These are phyloP conservation scores for Podospora pseudoanserina DNA, from an alignment of 495 filamentous ascomycete genomes.

Conservation along the genomic window DNA sequence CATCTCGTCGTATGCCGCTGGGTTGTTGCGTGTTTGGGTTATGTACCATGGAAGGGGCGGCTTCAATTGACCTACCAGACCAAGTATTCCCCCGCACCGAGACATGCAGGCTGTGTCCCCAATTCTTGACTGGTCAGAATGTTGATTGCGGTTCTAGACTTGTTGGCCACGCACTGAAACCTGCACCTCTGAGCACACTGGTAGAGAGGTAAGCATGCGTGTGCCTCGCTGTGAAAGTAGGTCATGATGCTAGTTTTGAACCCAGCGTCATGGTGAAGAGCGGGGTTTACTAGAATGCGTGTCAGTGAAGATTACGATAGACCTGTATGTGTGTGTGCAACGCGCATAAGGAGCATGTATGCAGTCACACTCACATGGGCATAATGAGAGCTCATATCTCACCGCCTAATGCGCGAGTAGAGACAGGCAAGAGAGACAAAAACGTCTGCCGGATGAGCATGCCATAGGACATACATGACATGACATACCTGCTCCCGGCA, in stretches of 20 bases:
- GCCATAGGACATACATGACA: not conserved
- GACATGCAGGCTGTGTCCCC: not conserved
- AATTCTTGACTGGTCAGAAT: not conserved
- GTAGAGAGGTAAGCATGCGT: not conserved
- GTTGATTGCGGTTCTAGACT: not conserved
- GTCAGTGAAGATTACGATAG: not conserved
- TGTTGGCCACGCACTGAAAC: not conserved
- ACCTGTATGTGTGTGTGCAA: not conserved
- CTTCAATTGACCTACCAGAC: not conserved
- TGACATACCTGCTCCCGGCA: not conserved
- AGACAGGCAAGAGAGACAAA: not conserved
- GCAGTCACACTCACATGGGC: not conserved
- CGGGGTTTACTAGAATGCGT: not conserved
- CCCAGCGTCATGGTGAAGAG: not conserved
- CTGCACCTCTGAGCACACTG: not conserved
- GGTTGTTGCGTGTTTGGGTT: not conserved
- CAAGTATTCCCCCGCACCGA: not conserved
- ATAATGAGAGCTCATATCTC: not conserved
- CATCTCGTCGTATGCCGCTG: not conserved
- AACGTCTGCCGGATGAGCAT: not conserved
- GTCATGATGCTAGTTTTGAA: not conserved
- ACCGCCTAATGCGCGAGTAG: not conserved
- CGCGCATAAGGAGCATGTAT: conserved; percentile 1
- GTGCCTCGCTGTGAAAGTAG: not conserved
- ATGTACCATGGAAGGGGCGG: not conserved